phyloP scores from a whole-genome alignment of 306 rosid species.

The Vicia villosa region DNA sequence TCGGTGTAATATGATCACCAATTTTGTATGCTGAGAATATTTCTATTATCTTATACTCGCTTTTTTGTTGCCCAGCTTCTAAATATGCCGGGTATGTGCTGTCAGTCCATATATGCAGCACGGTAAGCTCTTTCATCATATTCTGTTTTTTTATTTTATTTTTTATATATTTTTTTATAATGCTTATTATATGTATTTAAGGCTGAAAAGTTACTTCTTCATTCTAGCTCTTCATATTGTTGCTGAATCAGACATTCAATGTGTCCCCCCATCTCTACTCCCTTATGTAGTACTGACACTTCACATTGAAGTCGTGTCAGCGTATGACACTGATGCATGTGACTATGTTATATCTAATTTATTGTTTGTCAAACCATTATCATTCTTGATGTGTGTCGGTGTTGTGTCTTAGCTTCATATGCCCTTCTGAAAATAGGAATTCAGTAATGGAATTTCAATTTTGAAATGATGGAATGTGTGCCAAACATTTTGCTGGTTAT shows the following conservation, averaged over 20 bases:
- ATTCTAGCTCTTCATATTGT: too few species aligned
- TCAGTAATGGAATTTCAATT: not conserved
- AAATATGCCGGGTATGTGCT: slow-evolving; percentile 92
- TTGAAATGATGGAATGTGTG: not conserved
- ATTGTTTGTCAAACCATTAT: not conserved
- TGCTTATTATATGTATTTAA: not conserved
- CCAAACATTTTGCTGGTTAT: not conserved
- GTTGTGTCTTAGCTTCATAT: not conserved
- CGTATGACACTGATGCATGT: not conserved
- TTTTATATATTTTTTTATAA: not conserved
- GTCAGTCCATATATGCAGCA: slow-evolving; percentile 89
- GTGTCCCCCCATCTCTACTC: too few species aligned
- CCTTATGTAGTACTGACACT: too few species aligned
- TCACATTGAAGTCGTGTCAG: too few species aligned
- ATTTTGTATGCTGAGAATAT: slow-evolving; percentile 19
- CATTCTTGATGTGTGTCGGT: not conserved
- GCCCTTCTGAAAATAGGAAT: not conserved
- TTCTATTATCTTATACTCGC: slow-evolving; percentile 24
- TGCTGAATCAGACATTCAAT: too few species aligned
- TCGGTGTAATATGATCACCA: slow-evolving; percentile 11
- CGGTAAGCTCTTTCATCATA: slow-evolving; percentile 57
- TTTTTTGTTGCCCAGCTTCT: slow-evolving; percentile 69
- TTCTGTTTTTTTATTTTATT: not conserved
- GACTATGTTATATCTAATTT: too few species aligned
- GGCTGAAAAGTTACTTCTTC: too few species aligned